Conservation (phyloP, 768 basidiomycete genomes). For the Myochromella boudieri region DNA sequence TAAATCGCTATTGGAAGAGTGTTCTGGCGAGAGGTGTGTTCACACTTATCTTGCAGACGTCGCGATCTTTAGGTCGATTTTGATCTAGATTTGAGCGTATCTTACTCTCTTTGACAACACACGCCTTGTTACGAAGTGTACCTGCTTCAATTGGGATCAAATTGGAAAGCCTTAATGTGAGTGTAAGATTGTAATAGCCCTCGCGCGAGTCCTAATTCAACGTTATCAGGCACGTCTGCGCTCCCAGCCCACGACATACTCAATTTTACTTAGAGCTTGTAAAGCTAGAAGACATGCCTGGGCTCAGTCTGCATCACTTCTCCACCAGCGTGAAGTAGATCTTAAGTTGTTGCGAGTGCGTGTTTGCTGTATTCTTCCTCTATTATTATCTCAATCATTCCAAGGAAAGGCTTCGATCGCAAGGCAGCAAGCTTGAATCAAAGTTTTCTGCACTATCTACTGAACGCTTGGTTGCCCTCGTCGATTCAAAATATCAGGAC, state of each 20-base stretch:
- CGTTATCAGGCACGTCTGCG: conserved; percentile 26
- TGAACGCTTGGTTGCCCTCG: conserved; percentile 28
- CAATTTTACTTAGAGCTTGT: conserved; percentile 27
- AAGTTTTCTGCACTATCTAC: conserved; percentile 27
- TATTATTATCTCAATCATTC: background rate
- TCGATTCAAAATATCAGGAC: conserved; percentile 28
- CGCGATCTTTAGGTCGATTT: too few species aligned
- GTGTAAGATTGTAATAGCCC: too few species aligned
- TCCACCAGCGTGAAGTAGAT: conserved; percentile 33
- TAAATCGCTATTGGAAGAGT: conserved; percentile 57
- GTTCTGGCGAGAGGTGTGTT: conserved; percentile 46
- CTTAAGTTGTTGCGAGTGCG: conserved; percentile 28
- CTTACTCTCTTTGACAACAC: conserved; percentile 51
- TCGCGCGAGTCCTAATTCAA: too few species aligned
- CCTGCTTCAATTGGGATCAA: conserved; percentile 8
- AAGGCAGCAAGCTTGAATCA: conserved; percentile 6
- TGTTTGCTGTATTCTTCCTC: background rate
- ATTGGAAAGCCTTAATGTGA: conserved; percentile 16
- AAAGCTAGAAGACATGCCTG: conserved; percentile 32
- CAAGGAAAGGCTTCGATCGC: conserved; percentile 8
- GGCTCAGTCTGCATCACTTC: conserved; percentile 34
- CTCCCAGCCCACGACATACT: conserved; percentile 34
- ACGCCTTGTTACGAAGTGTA: conserved; percentile 39
- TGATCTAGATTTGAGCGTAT: conserved; percentile 49
- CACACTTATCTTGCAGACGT: too few species aligned